phyloP scores from a whole-genome alignment of 306 rosid species.

The Pyrus pyrifolia region DNA sequence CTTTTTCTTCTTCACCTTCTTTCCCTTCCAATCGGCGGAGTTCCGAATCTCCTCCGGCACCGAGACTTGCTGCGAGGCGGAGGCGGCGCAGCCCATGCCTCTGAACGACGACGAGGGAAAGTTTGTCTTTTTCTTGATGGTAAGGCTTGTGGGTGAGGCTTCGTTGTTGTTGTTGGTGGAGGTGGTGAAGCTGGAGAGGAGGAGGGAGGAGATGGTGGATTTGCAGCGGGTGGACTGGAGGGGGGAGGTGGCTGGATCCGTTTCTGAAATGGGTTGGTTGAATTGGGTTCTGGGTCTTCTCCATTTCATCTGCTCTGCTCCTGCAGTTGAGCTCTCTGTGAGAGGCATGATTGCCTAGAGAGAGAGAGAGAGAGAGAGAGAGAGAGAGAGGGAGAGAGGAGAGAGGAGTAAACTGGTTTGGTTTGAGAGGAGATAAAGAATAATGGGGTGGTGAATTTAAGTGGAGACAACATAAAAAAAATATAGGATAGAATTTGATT shows the following conservation, averaged over 20 bases:
- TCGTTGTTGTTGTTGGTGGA: conserved; percentile 35
- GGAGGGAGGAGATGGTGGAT: conserved; percentile 75
- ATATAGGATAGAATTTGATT: not conserved
- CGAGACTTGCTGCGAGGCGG: conserved; percentile 74
- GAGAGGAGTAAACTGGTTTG: not conserved
- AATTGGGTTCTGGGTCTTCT: conserved; percentile 64
- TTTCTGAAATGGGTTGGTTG: conserved; percentile 46
- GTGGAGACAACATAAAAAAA: not conserved
- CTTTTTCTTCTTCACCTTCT: conserved; percentile 55
- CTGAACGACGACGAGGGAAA: conserved; percentile 55
- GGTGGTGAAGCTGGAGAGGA: conserved; percentile 51
- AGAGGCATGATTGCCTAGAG: conserved; percentile 43
- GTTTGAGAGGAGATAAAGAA: not conserved
- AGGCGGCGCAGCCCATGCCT: conserved; percentile 79
- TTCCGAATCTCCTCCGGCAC: conserved; percentile 73
- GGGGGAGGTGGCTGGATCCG: conserved; percentile 52
- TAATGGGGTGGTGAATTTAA: not conserved
- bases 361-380: conserved; percentile 4
- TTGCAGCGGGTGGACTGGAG: conserved; percentile 63
- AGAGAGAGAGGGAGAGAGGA: conserved; percentile 3
- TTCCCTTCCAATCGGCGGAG: conserved; percentile 78
- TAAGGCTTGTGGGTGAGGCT: conserved; percentile 23
- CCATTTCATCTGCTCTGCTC: conserved; percentile 48
- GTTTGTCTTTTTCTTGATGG: conserved; percentile 51
- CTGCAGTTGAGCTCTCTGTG: conserved; percentile 25